Base-by-base conservation (phyloP, 352 stramenopile genomes). In the Albugo candida region DNA sequence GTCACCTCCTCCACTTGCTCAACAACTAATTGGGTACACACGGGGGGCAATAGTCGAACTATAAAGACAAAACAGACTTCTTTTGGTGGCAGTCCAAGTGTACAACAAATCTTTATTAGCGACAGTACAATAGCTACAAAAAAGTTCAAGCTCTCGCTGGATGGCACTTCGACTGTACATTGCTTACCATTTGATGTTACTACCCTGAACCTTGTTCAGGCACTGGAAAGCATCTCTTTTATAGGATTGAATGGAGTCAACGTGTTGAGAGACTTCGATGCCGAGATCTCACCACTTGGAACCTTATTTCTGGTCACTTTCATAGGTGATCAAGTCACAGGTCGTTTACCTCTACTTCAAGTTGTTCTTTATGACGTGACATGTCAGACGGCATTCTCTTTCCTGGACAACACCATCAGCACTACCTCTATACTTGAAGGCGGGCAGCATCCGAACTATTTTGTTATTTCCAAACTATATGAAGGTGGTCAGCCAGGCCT, bases 271-370 rank as follows among this genome's bases (percentile, higher is more conserved):
- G 66, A 86, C 41, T 38, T 54, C 1, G 43, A 83, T 13, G 46
- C 65, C 4, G 46, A 75, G 14, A 2, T 14, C 3, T 66, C 59
- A 0, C 66, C 69, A 11, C 70, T 79, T 24, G 74, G 74, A 5
- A 77, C 54, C 36, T 58, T 83, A 12, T 79, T 74, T 51, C 54
- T 56, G 8, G 63, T 87, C 48, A 84, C 77, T 14, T 89, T 89
- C 56, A 49, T 80, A 1, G 70, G 70, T 0, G 55, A 84, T 2
- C 31, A 53, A 13, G 69, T 83, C 0, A 73, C 58, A 0, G 77
- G 77, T 1, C 64, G 81, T 36, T 16, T 87, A 1, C 59, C 59
- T 1, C 41, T 56, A 8, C 40, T 83, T 10, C 41, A 35, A 14
- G 24, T 63, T 11, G 49, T 61, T 2, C 31, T 47, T 5, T 59